A percentile compares a stretch with the other conserved stretches of the same genome.
Evolutionary conservation across 768 basidiomycete species (phyloP).

Genomic region (Erythrobasidium yunnanense): DNA sequence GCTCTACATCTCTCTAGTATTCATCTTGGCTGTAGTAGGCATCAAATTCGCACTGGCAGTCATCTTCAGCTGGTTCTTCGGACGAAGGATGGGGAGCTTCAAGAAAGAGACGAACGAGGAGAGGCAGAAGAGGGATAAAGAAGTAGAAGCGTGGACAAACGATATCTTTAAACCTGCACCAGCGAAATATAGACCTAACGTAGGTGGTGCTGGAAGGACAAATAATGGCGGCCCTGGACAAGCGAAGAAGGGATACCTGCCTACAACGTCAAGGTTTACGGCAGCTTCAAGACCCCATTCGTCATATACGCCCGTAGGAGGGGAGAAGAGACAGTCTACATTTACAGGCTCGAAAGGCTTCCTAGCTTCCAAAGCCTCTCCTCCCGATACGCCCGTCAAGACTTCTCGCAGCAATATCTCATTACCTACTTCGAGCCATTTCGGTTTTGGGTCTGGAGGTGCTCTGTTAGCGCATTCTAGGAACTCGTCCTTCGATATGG

Average conservation of each 20-base stretch:
- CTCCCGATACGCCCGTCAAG: slow-evolving; percentile 62
- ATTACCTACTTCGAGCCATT: slow-evolving; percentile 47
- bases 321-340: not conserved
- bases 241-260: slow-evolving; percentile 44
- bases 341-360: slow-evolving; percentile 2
- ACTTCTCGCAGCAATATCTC: slow-evolving; percentile 75
- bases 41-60: slow-evolving; percentile 96
- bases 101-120: slow-evolving; percentile 84
- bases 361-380: slow-evolving; percentile 45
- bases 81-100: slow-evolving; percentile 89
- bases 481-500: slow-evolving; percentile 33
- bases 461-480: slow-evolving; percentile 44
- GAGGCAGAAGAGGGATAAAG: slow-evolving; percentile 72
- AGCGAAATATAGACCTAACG: slow-evolving; percentile 77
- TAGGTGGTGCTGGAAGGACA: too few relatives aligned
- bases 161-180: slow-evolving; percentile 93
- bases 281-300: slow-evolving; percentile 50
- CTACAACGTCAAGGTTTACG: slow-evolving; percentile 50
- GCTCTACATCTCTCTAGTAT: slow-evolving; percentile 84
- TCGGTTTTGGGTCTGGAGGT: slow-evolving; percentile 30
- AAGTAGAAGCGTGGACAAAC: slow-evolving; percentile 92
- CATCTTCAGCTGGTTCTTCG: slow-evolving; percentile 94
- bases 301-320: not conserved
- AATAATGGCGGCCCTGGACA: too few relatives aligned
- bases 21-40: slow-evolving; percentile 91